phyloP scores from a whole-genome alignment of 2,329 filamentous ascomycete species.

The Alternaria angustiovoidea region DNA sequence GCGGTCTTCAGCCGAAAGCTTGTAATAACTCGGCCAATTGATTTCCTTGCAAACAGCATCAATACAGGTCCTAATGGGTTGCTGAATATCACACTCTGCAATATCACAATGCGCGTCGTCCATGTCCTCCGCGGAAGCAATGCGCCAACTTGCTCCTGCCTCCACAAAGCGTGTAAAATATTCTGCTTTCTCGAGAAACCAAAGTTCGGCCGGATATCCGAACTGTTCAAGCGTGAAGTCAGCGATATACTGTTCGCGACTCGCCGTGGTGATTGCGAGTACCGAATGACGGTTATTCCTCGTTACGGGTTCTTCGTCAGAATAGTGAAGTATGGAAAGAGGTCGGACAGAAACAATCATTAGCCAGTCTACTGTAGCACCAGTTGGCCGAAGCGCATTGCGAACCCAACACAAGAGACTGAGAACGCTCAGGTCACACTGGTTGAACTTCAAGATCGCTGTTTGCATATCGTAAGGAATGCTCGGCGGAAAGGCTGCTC shows the following conservation, averaged over 20 bases:
- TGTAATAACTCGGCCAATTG: not conserved
- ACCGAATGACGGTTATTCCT: not conserved
- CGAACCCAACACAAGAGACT: not conserved
- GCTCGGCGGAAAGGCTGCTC: not conserved
- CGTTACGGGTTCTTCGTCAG: not conserved
- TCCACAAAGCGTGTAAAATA: not conserved
- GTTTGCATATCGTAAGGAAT: not conserved
- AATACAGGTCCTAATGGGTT: not conserved
- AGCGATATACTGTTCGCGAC: slow-evolving; percentile 1
- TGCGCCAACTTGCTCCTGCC: not conserved
- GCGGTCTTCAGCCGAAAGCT: not conserved
- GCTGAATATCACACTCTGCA: not conserved
- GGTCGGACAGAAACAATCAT: not conserved
- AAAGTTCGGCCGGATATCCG: not conserved
- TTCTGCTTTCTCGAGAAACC: not conserved
- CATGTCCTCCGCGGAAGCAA: not conserved
- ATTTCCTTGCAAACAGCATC: not conserved
- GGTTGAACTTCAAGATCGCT: not conserved
- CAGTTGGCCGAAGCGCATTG: not conserved
- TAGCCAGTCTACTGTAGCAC: not conserved
- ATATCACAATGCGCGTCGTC: not conserved
- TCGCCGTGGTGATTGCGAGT: not conserved
- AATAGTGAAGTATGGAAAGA: not conserved
- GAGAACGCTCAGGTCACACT: not conserved
- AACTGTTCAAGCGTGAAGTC: slow-evolving; percentile 14